Conservation (phyloP, 495 filamentous ascomycete species). For the Aspergillus wentii region DNA sequence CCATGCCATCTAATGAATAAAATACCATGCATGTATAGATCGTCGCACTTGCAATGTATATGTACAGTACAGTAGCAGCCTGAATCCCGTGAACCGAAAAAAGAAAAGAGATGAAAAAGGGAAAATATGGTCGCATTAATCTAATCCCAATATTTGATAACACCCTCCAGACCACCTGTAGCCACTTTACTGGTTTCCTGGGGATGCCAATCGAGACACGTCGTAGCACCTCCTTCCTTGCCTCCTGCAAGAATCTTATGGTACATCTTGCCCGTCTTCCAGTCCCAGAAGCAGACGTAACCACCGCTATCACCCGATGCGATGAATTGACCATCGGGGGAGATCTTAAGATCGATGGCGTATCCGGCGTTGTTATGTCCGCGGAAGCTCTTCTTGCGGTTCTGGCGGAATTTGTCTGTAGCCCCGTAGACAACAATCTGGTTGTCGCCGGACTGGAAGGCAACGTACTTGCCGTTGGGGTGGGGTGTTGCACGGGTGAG, state of each 20-base stretch:
- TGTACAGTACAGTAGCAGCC: too few species aligned
- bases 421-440: slow-evolving; percentile 94
- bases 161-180: slow-evolving; percentile 82
- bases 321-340: slow-evolving; percentile 87
- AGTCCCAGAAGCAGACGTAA: slow-evolving; percentile 95
- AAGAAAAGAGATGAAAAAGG: background rate
- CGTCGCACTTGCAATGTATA: too few species aligned
- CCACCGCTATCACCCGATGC: slow-evolving; percentile 79
- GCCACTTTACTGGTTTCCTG: slow-evolving; percentile 92
- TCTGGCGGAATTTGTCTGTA: slow-evolving; percentile 92
- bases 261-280: slow-evolving; percentile 98
- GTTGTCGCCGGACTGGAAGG: slow-evolving; percentile 90
- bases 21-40: too few species aligned
- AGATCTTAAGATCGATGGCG: slow-evolving; percentile 82
- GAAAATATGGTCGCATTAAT: background rate
- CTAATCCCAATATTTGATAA: slow-evolving; percentile 95
- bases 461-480: slow-evolving; percentile 86
- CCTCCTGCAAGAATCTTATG: slow-evolving; percentile 81
- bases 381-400: slow-evolving; percentile 92
- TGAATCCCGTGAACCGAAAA: too few species aligned
- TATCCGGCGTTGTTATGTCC: slow-evolving; percentile 96
- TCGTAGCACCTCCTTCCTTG: slow-evolving; percentile 61
- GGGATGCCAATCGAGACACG: slow-evolving; percentile 85
- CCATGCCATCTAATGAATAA: too few species aligned
- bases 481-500: slow-evolving; percentile 78